phyloP scores from a whole-genome alignment of 768 basidiomycete genomes.

The Asterophora lycoperdoides region DNA sequence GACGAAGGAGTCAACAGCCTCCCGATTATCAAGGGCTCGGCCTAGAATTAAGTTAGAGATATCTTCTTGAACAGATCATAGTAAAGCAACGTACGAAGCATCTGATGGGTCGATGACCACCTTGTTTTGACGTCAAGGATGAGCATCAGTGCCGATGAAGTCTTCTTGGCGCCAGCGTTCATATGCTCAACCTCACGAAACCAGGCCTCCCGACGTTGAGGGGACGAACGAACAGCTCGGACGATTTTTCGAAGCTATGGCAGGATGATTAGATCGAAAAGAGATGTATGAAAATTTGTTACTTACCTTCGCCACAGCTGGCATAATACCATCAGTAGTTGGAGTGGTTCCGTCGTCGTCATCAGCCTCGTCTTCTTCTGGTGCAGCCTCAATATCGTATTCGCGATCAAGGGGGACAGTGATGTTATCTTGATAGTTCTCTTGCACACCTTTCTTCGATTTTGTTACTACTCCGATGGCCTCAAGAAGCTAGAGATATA shows the following conservation, averaged over 20 bases:
- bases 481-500: conserved; percentile 25
- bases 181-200: conserved; percentile 9
- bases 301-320: conserved; percentile 5
- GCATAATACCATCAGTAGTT: not conserved
- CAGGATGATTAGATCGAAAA: not conserved
- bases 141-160: conserved; percentile 17
- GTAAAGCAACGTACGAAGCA: conserved; percentile 19
- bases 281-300: not conserved
- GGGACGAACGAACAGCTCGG: conserved; percentile 17
- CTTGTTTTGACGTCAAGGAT: conserved; percentile 27
- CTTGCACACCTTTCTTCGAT: conserved; percentile 15
- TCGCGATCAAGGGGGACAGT: conserved; percentile 5
- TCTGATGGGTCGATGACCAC: conserved; percentile 29
- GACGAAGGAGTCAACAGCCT: conserved; percentile 16
- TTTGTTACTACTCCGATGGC: conserved; percentile 24
- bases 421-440: conserved; percentile 21
- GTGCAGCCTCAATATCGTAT: not conserved
- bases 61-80: no score
- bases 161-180: not conserved
- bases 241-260: conserved; percentile 25
- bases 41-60: no score
- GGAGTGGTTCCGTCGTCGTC: not conserved
- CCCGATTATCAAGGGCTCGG: conserved; percentile 13
- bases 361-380: not conserved
- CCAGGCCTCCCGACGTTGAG: conserved; percentile 21